Percentiles rank a stretch among this genome's conserved stretches.
These are phyloP conservation scores for Hemisphaericaspora xylanilytica DNA, from an alignment of 1,139 yeast genomes.

Conservation along the genomic window DNA sequence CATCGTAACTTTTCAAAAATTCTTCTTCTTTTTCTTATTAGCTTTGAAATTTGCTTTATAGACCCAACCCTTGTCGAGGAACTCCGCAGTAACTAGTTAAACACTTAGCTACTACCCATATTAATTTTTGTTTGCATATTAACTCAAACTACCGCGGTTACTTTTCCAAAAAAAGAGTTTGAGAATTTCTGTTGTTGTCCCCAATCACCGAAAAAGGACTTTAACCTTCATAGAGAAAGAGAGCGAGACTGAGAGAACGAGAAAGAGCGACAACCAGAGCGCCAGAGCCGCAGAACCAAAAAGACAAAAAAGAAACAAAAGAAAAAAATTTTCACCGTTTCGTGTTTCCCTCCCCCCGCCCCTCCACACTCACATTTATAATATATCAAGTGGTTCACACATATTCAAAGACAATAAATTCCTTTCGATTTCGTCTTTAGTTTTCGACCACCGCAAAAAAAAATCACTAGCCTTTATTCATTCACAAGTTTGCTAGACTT, in stretches of 20 bases:
- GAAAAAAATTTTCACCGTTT: too few species aligned
- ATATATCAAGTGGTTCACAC: too few species aligned
- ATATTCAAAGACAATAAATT: too few species aligned
- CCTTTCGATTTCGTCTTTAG: neutral
- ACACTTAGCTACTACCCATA: too few species aligned
- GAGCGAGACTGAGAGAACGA: too few species aligned
- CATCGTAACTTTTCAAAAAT: too few species aligned
- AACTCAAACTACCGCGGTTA: neutral
- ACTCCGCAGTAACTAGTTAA: too few species aligned
- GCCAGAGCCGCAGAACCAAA: too few species aligned
- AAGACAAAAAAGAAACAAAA: too few species aligned
- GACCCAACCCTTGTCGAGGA: neutral
- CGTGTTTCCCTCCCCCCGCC: neutral
- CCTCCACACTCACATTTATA: neutral
- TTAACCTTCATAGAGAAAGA: too few species aligned
- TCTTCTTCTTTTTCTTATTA: neutral
- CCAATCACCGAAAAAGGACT: conserved; percentile 1
- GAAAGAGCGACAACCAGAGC: too few species aligned
- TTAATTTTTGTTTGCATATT: neutral
- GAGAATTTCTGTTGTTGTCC: neutral
- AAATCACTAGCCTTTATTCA: neutral
- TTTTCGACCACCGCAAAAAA: neutral
- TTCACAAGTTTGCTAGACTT: neutral
- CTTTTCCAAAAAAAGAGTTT: neutral
- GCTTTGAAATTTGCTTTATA: neutral